phyloP scores from a whole-genome alignment of 148 eudicot species.

The Chenopodium berlandieri region DNA sequence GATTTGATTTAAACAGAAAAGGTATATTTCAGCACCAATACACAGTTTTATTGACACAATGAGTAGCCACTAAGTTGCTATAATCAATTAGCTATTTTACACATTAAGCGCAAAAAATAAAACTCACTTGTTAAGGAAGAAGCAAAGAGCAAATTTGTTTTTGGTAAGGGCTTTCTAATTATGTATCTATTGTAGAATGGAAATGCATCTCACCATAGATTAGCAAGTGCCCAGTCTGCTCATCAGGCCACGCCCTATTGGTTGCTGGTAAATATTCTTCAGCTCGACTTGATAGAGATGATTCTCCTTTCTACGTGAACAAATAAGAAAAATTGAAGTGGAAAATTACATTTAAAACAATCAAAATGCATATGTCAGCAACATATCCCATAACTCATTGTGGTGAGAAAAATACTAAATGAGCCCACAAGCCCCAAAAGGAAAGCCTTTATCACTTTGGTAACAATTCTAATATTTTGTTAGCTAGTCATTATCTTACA shows the following conservation, averaged over 20 bases:
- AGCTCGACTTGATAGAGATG: conserved; percentile 32
- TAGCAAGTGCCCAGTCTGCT: conserved; percentile 26
- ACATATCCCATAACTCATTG: background rate
- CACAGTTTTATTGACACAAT: background rate
- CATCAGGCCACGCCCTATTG: conserved; percentile 29
- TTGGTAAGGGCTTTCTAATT: background rate
- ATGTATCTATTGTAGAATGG: conserved; percentile 17
- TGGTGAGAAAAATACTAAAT: background rate
- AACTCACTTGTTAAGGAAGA: background rate
- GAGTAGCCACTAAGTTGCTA: background rate
- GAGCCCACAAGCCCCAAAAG: background rate
- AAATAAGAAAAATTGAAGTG: background rate
- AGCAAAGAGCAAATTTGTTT: background rate
- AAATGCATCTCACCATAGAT: conserved; percentile 35
- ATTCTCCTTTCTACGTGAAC: conserved; percentile 44
- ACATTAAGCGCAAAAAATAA: background rate
- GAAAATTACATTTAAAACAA: background rate
- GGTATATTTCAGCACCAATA: background rate
- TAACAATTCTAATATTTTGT: background rate
- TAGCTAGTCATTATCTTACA: background rate
- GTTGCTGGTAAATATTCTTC: conserved; percentile 31
- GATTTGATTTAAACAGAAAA: background rate
- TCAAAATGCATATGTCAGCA: background rate
- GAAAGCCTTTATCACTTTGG: background rate
- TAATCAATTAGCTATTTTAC: background rate